Evolutionary conservation across 208 protist species (phyloP), one percentile per base, ranked within the genome.

Genomic region (Wallacemonas collosoma): DNA sequence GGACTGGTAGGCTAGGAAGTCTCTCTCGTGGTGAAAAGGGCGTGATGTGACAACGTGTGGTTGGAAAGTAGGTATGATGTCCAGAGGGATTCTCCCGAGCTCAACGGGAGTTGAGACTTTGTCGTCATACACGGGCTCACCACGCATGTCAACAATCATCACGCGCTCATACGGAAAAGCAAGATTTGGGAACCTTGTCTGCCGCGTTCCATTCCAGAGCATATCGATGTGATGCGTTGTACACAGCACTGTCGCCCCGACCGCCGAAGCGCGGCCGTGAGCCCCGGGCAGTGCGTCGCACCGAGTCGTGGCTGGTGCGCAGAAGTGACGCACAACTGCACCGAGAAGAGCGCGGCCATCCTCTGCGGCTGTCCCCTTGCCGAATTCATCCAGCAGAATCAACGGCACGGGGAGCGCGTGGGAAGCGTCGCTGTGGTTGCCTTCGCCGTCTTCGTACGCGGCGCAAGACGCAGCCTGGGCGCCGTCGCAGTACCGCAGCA

Each of bases 321-420:
- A 81, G 47, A 90, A 83, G 72, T 81, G 86, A 12, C 73, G 72
- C 12, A 97, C 45, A 2, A 85, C 82, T 1, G 83, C 79, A 1
- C 88, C 84, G 54, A 97, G 86, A 35, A 98, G 79, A 11, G 93
- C 89, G 12, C 82, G 77, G n/a, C 87, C 93, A 73, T 98, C 94
- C 41, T 85, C 73, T 1, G 94, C 80, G n/a, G 89, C 68, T 14
- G 95, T 98, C 38, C 95, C 97, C 41, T 97, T 97, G 17, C 97
- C 97, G 78, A 98, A 98, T 71, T 99, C 97, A 73, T 99, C 97
- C 41, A 98, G 44, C 14, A 98, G 65, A 5, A 98, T 71, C 38
- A 98, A 77, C 4, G 90, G 85, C 35, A 39, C 48, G 35, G 58
- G 47, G 3, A 47, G 6, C n/a, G n/a, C 15, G 5, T 45, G 35